phyloP scores from a whole-genome alignment of 2,329 filamentous ascomycete genomes.

The Aspergillus ochraceus region DNA sequence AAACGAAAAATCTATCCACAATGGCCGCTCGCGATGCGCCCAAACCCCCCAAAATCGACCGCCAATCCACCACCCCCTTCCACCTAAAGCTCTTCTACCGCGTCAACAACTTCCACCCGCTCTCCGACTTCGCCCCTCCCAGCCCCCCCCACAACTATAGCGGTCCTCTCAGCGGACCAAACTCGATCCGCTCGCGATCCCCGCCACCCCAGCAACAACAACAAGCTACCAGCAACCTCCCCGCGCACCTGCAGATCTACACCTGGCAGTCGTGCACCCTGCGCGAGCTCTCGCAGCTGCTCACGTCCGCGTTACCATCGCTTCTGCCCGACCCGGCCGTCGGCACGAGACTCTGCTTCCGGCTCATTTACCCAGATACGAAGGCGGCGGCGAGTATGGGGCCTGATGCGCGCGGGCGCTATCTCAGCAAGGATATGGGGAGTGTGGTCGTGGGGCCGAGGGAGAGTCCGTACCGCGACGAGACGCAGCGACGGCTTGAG shows the following conservation, averaged over 20 bases:
- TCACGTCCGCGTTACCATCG: constrained; percentile 67
- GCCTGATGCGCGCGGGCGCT: constrained; percentile 56
- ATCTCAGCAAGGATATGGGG: constrained; percentile 77
- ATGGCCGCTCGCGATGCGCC: constrained; percentile 28
- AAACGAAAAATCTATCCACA: constrained; percentile 7
- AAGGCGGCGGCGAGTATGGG: constrained; percentile 41
- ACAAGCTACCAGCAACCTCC: constrained; percentile 49
- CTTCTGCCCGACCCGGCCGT: constrained; percentile 72
- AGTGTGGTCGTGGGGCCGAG: constrained; percentile 69
- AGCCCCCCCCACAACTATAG: constrained; percentile 19
- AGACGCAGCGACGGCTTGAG: not conserved
- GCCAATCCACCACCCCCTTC: constrained; percentile 74
- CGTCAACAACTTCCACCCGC: constrained; percentile 66
- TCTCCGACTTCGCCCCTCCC: constrained; percentile 41
- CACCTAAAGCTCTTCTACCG: constrained; percentile 84
- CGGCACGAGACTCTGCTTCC: constrained; percentile 83
- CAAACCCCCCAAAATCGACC: constrained; percentile 55
- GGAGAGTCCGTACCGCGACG: constrained; percentile 24
- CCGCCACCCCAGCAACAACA: constrained; percentile 52
- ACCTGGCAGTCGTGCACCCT: constrained; percentile 83
- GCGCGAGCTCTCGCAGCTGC: constrained; percentile 74
- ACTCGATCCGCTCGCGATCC: constrained; percentile 35
- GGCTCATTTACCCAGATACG: constrained; percentile 80
- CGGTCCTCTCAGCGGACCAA: constrained; percentile 38
- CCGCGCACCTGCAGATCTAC: constrained; percentile 75